Evolutionary conservation across 148 eudicot genomes (phyloP), one percentile per base, ranked within the genome.

Genomic region (Diospyros kaki): DNA sequence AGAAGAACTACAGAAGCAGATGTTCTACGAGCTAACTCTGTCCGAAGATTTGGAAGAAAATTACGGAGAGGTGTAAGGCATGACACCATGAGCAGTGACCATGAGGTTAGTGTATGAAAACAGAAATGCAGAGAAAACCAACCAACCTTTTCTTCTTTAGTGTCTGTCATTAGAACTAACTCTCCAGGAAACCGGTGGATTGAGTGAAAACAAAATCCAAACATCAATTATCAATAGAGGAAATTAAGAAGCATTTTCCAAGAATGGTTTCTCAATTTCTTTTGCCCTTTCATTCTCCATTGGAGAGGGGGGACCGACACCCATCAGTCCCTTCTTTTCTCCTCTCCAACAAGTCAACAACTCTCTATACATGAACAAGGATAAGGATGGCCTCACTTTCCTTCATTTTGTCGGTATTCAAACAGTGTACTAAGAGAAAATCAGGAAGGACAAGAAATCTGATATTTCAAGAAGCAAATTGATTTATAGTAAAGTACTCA

Each of bases 1-100:
- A 88, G 97, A 84, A 93, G 92, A 85, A 89, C 91, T 8, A 88
- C 88, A 14, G 93, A 91, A 79, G 78, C 84, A 64, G 99, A 96
- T 75, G 81, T 93, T 28, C 60, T 88, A 44, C 85, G 99, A 71
- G 92, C 89, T 8, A 86, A 78, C 72, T 87, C 90, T 56, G 12
- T 80, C 42, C 52, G 85, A 65, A 87, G 90, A 77, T 96, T 91
- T 63, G 99, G 98, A 52, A 86, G 92, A 73, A 93, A 89, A 76
- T 74, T 89, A n/a, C 79, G 79, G 73, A 80, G 91, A 79, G 66
- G 55, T 5, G 88, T 86, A 12, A 78, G 90, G 64, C 85, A 88
- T 18, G 99, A 96, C 79, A 91, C 98, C 15, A 85, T 54, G 48
- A 90, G 98, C 83, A 80, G 80, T 58, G 95, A 83, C 64, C 99